Conservation (phyloP, 2,329 filamentous ascomycete species). For the Ambrosiella beaveri region DNA sequence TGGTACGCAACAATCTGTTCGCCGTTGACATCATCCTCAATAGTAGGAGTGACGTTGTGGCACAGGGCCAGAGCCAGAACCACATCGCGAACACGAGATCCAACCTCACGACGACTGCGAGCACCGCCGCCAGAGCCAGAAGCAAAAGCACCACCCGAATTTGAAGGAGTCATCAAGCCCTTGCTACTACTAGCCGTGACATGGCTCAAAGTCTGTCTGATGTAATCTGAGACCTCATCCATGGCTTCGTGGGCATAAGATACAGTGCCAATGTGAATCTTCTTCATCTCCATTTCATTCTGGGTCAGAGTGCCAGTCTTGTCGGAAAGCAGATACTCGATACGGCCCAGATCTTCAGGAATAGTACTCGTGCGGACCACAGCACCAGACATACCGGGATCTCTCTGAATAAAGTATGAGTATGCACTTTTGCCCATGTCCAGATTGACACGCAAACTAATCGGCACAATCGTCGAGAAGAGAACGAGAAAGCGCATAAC, state of each 20-base stretch:
- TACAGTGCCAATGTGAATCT: constrained; percentile 94
- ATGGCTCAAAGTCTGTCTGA: constrained; percentile 63
- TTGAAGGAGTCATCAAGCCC: constrained; percentile 58
- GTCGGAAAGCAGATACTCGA: constrained; percentile 90
- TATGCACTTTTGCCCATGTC: constrained; percentile 96
- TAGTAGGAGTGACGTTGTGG: constrained; percentile 90
- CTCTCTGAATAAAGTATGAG: constrained; percentile 84
- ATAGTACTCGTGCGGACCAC: constrained; percentile 95
- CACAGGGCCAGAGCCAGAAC: constrained; percentile 83
- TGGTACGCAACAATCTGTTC: constrained; percentile 71
- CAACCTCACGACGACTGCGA: constrained; percentile 80
- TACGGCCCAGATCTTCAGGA: constrained; percentile 84
- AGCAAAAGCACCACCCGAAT: constrained; percentile 39
- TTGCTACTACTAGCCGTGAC: not conserved
- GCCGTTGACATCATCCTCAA: constrained; percentile 60
- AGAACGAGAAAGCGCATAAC: constrained; percentile 96
- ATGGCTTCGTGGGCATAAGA: constrained; percentile 98
- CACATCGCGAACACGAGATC: constrained; percentile 79
- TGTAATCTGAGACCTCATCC: constrained; percentile 83
- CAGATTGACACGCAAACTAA: constrained; percentile 87
- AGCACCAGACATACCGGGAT: constrained; percentile 75
- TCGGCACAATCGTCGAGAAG: constrained; percentile 98
- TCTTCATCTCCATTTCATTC: constrained; percentile 98
- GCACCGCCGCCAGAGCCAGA: constrained; percentile 29
- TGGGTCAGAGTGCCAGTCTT: constrained; percentile 97